These are phyloP conservation scores for Leccinum pseudoinsigne DNA, from an alignment of 1,284 basidiomycete genomes.

Conservation along the genomic window DNA sequence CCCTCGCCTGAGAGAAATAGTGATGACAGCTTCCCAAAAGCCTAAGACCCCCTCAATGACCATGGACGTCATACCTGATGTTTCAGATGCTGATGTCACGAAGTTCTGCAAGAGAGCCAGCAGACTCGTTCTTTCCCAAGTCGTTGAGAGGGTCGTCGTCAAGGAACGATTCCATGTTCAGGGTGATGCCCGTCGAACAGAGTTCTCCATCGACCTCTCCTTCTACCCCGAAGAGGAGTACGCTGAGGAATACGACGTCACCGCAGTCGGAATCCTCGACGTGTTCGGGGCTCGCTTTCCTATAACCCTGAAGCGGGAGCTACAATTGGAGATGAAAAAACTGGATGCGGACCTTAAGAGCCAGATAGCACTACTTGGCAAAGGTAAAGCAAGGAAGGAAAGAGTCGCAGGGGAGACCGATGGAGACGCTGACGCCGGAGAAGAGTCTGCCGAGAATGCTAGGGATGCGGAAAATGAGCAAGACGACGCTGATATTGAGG, in stretches of 20 bases:
- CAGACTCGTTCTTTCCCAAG: slow-evolving; percentile 85
- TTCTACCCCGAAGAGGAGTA: slow-evolving; percentile 93
- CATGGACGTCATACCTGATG: slow-evolving; percentile 40
- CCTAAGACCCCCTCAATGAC: slow-evolving; percentile 98
- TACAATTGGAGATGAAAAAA: slow-evolving; percentile 85
- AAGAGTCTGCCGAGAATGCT: slow-evolving; percentile 27
- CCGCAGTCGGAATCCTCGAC: slow-evolving; percentile 71
- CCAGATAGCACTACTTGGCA: slow-evolving; percentile 83
- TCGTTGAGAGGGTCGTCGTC: slow-evolving; percentile 85
- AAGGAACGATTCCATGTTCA: slow-evolving; percentile 77
- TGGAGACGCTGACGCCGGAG: slow-evolving; percentile 43
- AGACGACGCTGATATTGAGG: slow-evolving; percentile 80
- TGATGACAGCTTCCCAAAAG: slow-evolving; percentile 97
- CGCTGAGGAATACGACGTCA: slow-evolving; percentile 81
- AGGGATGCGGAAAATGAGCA: slow-evolving; percentile 62
- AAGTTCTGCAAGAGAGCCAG: slow-evolving; percentile 91
- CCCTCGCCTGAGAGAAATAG: slow-evolving; percentile 97
- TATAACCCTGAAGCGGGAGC: slow-evolving; percentile 83
- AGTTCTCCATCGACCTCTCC: slow-evolving; percentile 81
- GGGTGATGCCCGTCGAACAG: slow-evolving; percentile 71
- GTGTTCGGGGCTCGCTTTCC: slow-evolving; percentile 82
- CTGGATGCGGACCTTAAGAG: slow-evolving; percentile 79
- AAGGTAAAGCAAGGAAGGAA: slow-evolving; percentile 61
- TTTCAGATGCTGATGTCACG: slow-evolving; percentile 60
- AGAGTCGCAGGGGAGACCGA: slow-evolving; percentile 48